A percentile compares a stretch with the other conserved stretches of the same genome.
Evolutionary conservation across 2,329 filamentous ascomycete species (phyloP).

Genomic region (Hypoxylon sp.): DNA sequence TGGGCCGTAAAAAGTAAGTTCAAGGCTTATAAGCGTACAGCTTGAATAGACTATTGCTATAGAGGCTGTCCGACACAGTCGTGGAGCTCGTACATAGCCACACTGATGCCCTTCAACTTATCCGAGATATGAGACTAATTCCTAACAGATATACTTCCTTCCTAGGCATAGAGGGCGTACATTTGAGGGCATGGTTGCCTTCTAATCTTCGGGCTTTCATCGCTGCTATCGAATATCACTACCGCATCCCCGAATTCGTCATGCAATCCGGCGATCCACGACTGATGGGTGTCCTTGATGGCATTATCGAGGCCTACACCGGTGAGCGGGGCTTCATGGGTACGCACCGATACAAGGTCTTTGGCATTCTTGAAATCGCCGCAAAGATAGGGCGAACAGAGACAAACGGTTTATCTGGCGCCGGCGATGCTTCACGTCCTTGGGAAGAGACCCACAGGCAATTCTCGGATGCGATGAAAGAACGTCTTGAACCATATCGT

Average conservation of each 20-base stretch:
- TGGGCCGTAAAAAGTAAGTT: slow-evolving; percentile 62
- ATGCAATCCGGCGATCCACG: slow-evolving; percentile 64
- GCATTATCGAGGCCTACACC: slow-evolving; percentile 69
- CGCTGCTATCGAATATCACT: slow-evolving; percentile 68
- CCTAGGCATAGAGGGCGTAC: slow-evolving; percentile 66
- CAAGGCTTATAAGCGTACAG: neutral
- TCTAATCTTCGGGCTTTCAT: slow-evolving; percentile 70
- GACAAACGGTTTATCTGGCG: slow-evolving; percentile 67
- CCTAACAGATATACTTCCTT: slow-evolving; percentile 62
- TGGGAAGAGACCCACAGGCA: slow-evolving; percentile 67
- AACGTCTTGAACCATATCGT: slow-evolving; percentile 66
- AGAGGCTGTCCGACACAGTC: neutral
- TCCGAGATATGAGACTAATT: slow-evolving; percentile 19
- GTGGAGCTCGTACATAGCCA: neutral
- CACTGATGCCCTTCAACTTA: neutral
- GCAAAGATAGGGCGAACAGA: slow-evolving; percentile 68
- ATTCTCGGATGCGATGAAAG: slow-evolving; percentile 69
- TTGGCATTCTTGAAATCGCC: slow-evolving; percentile 68
- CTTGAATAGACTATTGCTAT: neutral
- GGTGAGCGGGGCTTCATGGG: slow-evolving; percentile 71
- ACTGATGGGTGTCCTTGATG: slow-evolving; percentile 68
- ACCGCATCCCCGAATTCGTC: slow-evolving; percentile 68
- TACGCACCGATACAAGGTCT: slow-evolving; percentile 70
- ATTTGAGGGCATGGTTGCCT: slow-evolving; percentile 68
- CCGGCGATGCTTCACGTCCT: slow-evolving; percentile 59